A percentile compares a stretch with the other conserved stretches of the same genome.
These are phyloP conservation scores for Rhodotorula mucilaginosa DNA, from an alignment of 1,284 basidiomycete genomes.

Conservation along the genomic window DNA sequence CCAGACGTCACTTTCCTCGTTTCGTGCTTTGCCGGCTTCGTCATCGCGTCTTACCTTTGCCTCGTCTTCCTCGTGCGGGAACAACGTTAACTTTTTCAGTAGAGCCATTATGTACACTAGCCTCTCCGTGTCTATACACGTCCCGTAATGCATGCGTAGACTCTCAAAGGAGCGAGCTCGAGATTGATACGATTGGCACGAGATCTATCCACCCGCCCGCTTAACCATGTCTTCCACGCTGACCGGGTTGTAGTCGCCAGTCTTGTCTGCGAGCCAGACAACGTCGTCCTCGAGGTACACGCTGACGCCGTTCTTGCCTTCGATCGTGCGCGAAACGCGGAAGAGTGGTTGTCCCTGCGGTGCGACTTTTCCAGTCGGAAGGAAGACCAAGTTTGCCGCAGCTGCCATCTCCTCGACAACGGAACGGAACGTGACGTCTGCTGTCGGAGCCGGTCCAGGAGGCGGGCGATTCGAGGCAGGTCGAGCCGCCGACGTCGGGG, in stretches of 20 bases:
- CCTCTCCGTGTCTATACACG: not conserved
- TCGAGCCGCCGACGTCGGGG: constrained; percentile 5
- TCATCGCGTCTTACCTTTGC: constrained; percentile 68
- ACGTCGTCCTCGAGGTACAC: constrained; percentile 83
- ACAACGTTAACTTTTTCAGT: constrained; percentile 58
- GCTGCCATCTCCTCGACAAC: constrained; percentile 86
- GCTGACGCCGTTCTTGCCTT: constrained; percentile 77
- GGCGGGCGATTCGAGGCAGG: constrained; percentile 54
- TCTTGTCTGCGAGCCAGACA: constrained; percentile 38
- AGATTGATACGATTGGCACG: too few species aligned
- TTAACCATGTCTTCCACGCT: constrained; percentile 43
- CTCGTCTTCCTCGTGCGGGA: constrained; percentile 88
- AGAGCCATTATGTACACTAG: not conserved
- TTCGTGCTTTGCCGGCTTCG: constrained; percentile 78
- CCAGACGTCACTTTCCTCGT: constrained; percentile 78
- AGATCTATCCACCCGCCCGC: constrained; percentile 18
- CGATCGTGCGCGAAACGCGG: constrained; percentile 67
- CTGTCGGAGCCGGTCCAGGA: constrained; percentile 10
- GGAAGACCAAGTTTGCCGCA: constrained; percentile 78
- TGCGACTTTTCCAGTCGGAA: constrained; percentile 78
- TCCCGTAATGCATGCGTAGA: not conserved
- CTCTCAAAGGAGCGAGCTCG: not conserved
- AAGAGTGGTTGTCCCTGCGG: constrained; percentile 78
- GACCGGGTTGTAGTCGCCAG: constrained; percentile 36
- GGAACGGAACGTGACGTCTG: constrained; percentile 77